Evolutionary conservation across 2,329 filamentous ascomycete genomes (phyloP), one percentile per base, ranked within the genome.

Genomic region (Chaetomium globosum): DNA sequence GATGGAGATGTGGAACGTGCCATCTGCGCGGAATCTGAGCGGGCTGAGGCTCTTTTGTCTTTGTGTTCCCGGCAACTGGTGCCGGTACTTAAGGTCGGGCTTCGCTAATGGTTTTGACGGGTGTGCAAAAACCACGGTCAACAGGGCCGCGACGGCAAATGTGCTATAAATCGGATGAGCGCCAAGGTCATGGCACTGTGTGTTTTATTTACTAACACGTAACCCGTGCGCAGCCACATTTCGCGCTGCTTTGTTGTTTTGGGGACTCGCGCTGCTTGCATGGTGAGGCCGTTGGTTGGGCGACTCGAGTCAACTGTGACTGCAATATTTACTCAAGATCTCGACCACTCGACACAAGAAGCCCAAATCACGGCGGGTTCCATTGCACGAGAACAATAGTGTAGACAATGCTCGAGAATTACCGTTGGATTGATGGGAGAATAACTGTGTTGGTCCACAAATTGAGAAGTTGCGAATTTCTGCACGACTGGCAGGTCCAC

Each of bases 1-100:
- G 13, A 92, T 81, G 1, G 85, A 77, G 36, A 85, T 77, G 59
- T 83, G 80, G 69, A 85, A 85, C 0, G 77, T 80, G 6, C 81
- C 81, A 53, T 82, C 77, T 0, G 69, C 23, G 9, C 73, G 74
- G 68, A 85, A 83, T 12, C 33, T 61, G 19, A 72, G 67, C 7
- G 69, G 68, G 0, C 52, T 52, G 10, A 67, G 36, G 49, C 16
- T 21, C 21, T 12, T 26, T 7, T 16, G 28, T 10, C 5, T 26
- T 5, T 36, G 59, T 7, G n/a, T 13, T 12, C 21, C 36, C 4
- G 28, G 28, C 3, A 63, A 21, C 19, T 19, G 54, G 36, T 8
- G 2, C 12, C 62, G 64, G 10, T 28, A 28, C 19, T 31, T 5
- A 12, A 4, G n/a, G 16, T 8, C 53, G 3, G 46, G 43, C 4